Base-by-base conservation (phyloP, 2,329 filamentous ascomycete species). In the Colletotrichum zoysiae region DNA sequence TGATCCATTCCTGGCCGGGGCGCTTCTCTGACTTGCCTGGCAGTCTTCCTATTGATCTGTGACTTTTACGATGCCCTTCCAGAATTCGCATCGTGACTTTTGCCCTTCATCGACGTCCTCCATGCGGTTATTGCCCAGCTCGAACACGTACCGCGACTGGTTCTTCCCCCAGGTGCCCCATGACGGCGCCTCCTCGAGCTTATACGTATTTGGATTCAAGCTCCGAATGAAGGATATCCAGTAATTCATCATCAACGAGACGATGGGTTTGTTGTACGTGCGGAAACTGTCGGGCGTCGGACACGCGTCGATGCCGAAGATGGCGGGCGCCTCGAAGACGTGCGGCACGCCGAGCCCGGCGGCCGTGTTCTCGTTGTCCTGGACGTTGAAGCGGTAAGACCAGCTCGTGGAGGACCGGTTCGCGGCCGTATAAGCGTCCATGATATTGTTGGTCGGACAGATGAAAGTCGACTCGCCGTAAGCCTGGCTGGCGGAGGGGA, bases 311-410 rank as follows among this genome's bases (percentile, higher is more conserved):
- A 85, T 83, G 3, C 86, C 86, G 74, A 87, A 86, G 46, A 88
- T 79, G 68, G 86, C 86, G 33, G 82, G 81, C 18, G 79, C 78
- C 55, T 88, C 85, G 70, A 83, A 84, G 18, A 85, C 79, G 76
- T 88, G 86, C 38, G 83, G 84, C 4, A 86, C 84, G 26, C 86
- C 86, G 3, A 84, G 70, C 0, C 86, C 86, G 0, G 67, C 42
- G 7, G 78, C 79, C 0, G 74, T 63, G 74, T 81, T 79, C 20
- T 76, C 71, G 1, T 75, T 68, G 76, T 87, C 85, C 48, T 76
- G 76, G 30, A 88, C 84, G 78, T 87, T 83, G 80, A 84, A 88
- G 50, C 83, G 83, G 78, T 88, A 88, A 35, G 81, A 80, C 81
- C 84, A 88, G 8, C 76, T 62, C n/a, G 71, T 61, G 9, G 75